These are phyloP conservation scores for Cladosporium halotolerans DNA, from an alignment of 2,329 filamentous ascomycete species.

Conservation along the genomic window DNA sequence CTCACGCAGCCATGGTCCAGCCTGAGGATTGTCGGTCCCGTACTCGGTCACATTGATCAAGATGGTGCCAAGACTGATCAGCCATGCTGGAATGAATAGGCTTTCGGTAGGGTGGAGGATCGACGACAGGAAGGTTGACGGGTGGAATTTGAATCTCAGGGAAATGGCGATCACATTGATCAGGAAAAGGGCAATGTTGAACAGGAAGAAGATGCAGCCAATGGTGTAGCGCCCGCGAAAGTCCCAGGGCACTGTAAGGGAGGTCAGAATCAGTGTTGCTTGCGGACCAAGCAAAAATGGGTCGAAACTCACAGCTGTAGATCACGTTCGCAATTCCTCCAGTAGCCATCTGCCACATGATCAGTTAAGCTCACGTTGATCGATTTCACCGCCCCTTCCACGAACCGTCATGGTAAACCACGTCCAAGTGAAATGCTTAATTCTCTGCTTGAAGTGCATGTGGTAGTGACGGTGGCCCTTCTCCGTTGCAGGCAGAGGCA, in stretches of 20 bases:
- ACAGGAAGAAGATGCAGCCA: slow-evolving; percentile 44
- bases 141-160: slow-evolving; percentile 62
- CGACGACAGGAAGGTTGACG: slow-evolving; percentile 63
- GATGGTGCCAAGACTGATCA: slow-evolving; percentile 59
- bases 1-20: slow-evolving; percentile 49
- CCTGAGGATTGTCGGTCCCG: slow-evolving; percentile 44
- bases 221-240: slow-evolving; percentile 42
- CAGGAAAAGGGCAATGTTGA: slow-evolving; percentile 57
- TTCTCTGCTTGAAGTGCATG: slow-evolving; percentile 45
- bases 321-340: slow-evolving; percentile 49
- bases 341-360: slow-evolving; percentile 57
- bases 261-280: not conserved
- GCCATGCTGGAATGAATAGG: slow-evolving; percentile 65
- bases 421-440: slow-evolving; percentile 65
- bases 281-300: not conserved
- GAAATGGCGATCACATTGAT: slow-evolving; percentile 62
- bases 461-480: not conserved
- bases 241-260: slow-evolving; percentile 33
- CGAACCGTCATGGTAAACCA: slow-evolving; percentile 61
- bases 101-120: slow-evolving; percentile 73
- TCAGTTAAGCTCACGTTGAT: not conserved
- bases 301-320: slow-evolving; percentile 43
- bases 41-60: slow-evolving; percentile 69
- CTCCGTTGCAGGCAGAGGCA: not conserved
- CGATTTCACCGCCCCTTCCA: too few relatives aligned